Conservation (phyloP, 2,329 filamentous ascomycete genomes). For the Seiridium unicorne region DNA sequence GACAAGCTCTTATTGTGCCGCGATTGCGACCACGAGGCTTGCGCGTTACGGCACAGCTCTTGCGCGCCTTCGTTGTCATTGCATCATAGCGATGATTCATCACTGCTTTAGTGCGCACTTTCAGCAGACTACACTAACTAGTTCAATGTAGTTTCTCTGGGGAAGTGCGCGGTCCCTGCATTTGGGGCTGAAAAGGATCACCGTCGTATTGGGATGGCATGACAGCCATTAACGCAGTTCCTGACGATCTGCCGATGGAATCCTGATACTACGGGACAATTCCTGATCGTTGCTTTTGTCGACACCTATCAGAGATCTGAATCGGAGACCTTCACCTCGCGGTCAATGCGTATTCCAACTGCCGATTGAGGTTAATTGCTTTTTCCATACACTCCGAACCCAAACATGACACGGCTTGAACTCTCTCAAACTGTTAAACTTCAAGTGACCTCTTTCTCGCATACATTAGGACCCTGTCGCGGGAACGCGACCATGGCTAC, state of each 20-base stretch:
- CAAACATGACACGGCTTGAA: too few relatives aligned
- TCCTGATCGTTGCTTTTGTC: too few relatives aligned
- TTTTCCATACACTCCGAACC: too few relatives aligned
- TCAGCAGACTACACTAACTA: neutral
- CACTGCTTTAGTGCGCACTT: neutral
- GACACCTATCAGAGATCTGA: too few relatives aligned
- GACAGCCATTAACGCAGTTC: neutral
- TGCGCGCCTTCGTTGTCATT: neutral
- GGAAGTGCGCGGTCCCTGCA: neutral
- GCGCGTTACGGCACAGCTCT: neutral
- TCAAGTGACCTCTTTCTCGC: too few relatives aligned
- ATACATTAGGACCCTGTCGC: too few relatives aligned
- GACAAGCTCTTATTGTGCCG: neutral
- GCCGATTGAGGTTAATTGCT: too few relatives aligned
- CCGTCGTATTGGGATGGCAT: neutral
- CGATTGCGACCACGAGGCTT: neutral
- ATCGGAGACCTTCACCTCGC: too few relatives aligned
- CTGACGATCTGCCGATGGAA: neutral
- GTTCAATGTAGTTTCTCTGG: neutral
- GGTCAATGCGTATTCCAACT: too few relatives aligned
- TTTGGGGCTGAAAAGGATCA: neutral
- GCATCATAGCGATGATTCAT: slow-evolving; percentile 6
- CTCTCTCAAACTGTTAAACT: too few relatives aligned
- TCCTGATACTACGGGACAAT: too few relatives aligned
- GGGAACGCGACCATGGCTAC: too few relatives aligned